Base-by-base conservation (phyloP, 2,329 filamentous ascomycete genomes). In the Aspergillus sp. region DNA sequence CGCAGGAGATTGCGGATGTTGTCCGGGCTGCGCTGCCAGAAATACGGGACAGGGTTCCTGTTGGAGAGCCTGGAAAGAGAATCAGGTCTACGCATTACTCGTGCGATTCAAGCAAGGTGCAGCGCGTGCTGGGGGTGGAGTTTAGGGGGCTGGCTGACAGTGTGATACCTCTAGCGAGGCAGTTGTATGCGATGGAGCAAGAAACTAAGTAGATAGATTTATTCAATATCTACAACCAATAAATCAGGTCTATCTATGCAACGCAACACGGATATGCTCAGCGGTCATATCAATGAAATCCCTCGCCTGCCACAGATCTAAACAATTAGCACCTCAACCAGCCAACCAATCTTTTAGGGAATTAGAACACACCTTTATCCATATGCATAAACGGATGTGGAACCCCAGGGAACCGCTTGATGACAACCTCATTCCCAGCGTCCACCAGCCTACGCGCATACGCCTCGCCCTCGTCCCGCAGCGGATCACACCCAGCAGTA, bases 401-500 rank as follows among this genome's bases (percentile, higher is more conserved):
- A 1, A 68, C 60, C 1, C 69, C 70, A 0, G 46, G n/a, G 17
- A 71, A 71, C 12, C 68, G 53, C 39, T 70, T 71, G 57, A 65
- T 61, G 1, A 66, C 65, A 6, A 70, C 68, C 15, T 45, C 13
- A 24, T 68, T 70, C 1, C 70, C 70, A 3, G 63, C 63, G 1
- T 65, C 40, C 11, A 34, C 22, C 7, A 73, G 46, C 17, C 70
- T 41, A 0, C 57, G 12, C 3, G 67, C 65, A 45, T 70, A 70
- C 9, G 60, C 55, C 30, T 73, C 68, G 3, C 71, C 71, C 50
- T 75, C 70, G 57, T 75, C 73, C n/a, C 73, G 63, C 51, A 72
- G 61, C 5, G 72, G 53, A 51, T 75, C 73, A 54, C 74, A 72
- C 48, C 74, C 72, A 2, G 73, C 73, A 1, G 72, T 74, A 37